These are phyloP conservation scores for Voacanga thouarsii DNA, from an alignment of 257 asterid species.

Conservation along the genomic window DNA sequence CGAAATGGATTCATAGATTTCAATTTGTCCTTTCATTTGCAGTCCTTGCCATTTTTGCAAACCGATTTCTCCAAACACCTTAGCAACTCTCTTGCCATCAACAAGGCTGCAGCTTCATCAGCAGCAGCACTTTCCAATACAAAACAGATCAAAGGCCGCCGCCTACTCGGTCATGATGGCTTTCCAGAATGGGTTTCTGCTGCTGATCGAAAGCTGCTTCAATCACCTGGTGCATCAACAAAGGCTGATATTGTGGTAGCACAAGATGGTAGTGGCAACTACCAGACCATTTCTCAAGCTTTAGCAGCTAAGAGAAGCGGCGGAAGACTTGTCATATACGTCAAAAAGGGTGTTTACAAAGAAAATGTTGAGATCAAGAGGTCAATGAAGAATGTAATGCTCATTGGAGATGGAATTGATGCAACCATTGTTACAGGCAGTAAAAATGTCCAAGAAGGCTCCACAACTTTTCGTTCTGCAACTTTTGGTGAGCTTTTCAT, in stretches of 20 bases:
- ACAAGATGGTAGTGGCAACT: slow-evolving; percentile 62
- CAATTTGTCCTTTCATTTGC: slow-evolving; percentile 28
- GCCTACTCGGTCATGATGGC: slow-evolving; percentile 15
- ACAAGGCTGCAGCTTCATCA: slow-evolving; percentile 21
- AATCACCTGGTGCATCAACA: slow-evolving; percentile 12
- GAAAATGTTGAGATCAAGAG: slow-evolving; percentile 56
- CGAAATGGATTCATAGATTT: slow-evolving; percentile 54
- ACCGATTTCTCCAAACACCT: slow-evolving; percentile 34
- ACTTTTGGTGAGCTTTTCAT: slow-evolving; percentile 54
- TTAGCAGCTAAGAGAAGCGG: slow-evolving; percentile 33
- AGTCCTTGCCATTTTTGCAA: slow-evolving; percentile 14
- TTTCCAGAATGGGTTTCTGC: slow-evolving; percentile 49
- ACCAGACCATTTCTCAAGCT: slow-evolving; percentile 48
- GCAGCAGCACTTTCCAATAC: background rate
- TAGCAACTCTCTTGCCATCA: slow-evolving; percentile 62
- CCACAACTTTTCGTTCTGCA: slow-evolving; percentile 64
- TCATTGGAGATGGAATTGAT: slow-evolving; percentile 71
- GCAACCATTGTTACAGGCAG: slow-evolving; percentile 49
- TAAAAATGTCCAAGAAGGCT: slow-evolving; percentile 44
- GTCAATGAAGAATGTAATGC: slow-evolving; percentile 53
- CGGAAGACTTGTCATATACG: slow-evolving; percentile 48
- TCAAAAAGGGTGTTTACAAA: slow-evolving; percentile 51
- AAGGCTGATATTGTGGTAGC: slow-evolving; percentile 53
- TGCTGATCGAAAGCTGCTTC: slow-evolving; percentile 42
- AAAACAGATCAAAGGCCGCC: slow-evolving; percentile 18